Percentiles rank a stretch among this genome's conserved stretches.
Evolutionary conservation across 805 yeast genomes (phyloP).

Genomic region (Yarrowia hollandica): DNA sequence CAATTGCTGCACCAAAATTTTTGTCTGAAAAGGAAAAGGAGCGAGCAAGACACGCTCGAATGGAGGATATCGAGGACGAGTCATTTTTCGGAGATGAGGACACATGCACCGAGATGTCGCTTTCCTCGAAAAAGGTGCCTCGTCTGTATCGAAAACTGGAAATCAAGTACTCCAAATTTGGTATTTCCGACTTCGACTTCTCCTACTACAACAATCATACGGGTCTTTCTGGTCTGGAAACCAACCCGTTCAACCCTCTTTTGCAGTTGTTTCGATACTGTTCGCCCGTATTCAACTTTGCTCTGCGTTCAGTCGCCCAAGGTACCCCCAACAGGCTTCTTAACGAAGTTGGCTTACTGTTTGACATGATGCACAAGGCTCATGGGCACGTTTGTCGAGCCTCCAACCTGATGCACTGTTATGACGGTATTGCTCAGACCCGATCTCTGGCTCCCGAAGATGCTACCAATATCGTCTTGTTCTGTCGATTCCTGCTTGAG

Average conservation of each 20-base stretch:
- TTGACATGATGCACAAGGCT: conserved; percentile 87
- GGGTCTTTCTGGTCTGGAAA: conserved; percentile 78
- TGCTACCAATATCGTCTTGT: conserved; percentile 36
- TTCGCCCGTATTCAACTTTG: conserved; percentile 68
- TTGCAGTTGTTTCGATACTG: conserved; percentile 77
- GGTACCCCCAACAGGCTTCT: conserved; percentile 49
- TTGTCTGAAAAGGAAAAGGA: conserved; percentile 54
- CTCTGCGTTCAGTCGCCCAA: conserved; percentile 55
- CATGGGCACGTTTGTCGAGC: conserved; percentile 77
- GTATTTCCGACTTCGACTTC: conserved; percentile 93
- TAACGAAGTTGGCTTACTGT: conserved; percentile 82
- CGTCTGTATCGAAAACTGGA: conserved; percentile 73
- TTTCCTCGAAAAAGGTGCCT: conserved; percentile 52
- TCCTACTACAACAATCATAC: conserved; percentile 72
- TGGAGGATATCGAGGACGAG: conserved; percentile 37
- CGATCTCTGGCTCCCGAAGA: conserved; percentile 19
- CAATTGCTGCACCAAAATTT: conserved; percentile 49
- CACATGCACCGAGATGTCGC: conserved; percentile 6
- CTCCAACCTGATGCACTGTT: conserved; percentile 51
- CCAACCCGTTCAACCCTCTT: conserved; percentile 76
- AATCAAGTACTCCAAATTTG: conserved; percentile 82
- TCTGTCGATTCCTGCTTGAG: conserved; percentile 60
- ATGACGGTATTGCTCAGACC: conserved; percentile 17
- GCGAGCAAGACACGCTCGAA: conserved; percentile 37
- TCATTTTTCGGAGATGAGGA: conserved; percentile 29